These are phyloP conservation scores for Kodamaea restingae DNA, from an alignment of 805 yeast species.

Conservation along the genomic window DNA sequence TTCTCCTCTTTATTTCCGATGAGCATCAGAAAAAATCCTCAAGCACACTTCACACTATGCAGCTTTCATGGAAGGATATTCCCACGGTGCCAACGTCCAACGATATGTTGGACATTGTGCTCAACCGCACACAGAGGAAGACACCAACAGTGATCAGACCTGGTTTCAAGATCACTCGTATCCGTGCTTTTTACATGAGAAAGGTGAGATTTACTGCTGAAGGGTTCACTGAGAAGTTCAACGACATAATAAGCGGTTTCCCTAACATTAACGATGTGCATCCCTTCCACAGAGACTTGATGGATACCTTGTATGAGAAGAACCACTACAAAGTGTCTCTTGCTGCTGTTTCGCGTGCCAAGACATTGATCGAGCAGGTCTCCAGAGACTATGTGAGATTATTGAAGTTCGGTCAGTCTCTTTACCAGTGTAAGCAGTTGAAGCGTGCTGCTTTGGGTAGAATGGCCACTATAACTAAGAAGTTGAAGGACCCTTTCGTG, in stretches of 20 bases:
- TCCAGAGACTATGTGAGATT: conserved; percentile 92
- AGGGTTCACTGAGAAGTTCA: conserved; percentile 90
- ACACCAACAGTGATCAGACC: conserved; percentile 98
- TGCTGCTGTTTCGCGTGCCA: conserved; percentile 92
- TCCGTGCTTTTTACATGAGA: conserved; percentile 96
- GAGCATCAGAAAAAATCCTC: conserved; percentile 5
- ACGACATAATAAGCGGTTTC: conserved; percentile 79
- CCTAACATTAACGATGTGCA: conserved; percentile 97
- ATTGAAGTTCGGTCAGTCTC: conserved; percentile 93
- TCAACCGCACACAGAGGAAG: conserved; percentile 96
- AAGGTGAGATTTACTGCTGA: conserved; percentile 95
- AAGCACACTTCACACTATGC: conserved; percentile 52
- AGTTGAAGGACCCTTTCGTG: conserved; percentile 86
- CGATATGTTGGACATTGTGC: conserved; percentile 92
- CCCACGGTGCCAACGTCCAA: conserved; percentile 90
- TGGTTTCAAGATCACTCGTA: conserved; percentile 94
- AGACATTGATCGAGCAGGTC: conserved; percentile 91
- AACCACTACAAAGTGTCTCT: conserved; percentile 96
- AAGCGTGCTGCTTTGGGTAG: conserved; percentile 99
- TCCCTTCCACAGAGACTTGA: conserved; percentile 96
- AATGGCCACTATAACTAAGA: conserved; percentile 97
- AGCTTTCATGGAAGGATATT: conserved; percentile 96
- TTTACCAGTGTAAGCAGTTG: conserved; percentile 97
- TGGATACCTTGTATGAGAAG: conserved; percentile 97
- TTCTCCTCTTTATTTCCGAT: conserved; percentile 5